Conservation (phyloP, 1,284 basidiomycete genomes). For the Vanrija sp. region DNA sequence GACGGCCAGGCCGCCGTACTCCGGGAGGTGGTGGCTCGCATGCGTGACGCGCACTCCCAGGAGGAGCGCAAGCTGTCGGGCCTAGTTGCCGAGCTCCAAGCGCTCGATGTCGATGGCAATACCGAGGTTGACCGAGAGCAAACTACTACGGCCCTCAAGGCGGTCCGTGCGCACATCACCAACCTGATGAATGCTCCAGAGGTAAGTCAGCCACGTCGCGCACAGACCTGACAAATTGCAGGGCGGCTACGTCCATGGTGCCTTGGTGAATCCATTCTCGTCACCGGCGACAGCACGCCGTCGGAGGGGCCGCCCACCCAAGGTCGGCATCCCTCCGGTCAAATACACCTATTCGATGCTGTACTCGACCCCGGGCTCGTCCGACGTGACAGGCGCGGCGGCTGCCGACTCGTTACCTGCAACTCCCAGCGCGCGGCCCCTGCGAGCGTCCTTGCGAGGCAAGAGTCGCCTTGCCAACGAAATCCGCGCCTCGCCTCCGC, state of each 20-base stretch:
- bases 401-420: background rate
- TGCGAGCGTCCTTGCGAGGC: background rate
- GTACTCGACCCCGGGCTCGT: slow-evolving; percentile 1
- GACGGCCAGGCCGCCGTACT: slow-evolving; percentile 10
- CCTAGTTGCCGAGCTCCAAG: slow-evolving; percentile 24
- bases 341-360: slow-evolving; percentile 4
- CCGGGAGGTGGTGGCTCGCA: slow-evolving; percentile 21
- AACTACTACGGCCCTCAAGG: slow-evolving; percentile 22
- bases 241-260: background rate
- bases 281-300: slow-evolving; percentile 36
- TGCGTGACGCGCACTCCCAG: slow-evolving; percentile 22
- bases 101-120: slow-evolving; percentile 16
- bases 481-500: slow-evolving; percentile 1
- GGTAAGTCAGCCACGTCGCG: slow-evolving; percentile 5
- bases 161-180: slow-evolving; percentile 14
- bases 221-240: slow-evolving; percentile 3
- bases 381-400: background rate
- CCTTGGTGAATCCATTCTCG: slow-evolving; percentile 22
- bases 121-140: slow-evolving; percentile 25
- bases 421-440: slow-evolving; percentile 2
- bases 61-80: slow-evolving; percentile 25
- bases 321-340: slow-evolving; percentile 9
- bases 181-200: slow-evolving; percentile 7
- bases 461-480: slow-evolving; percentile 17
- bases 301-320: slow-evolving; percentile 33